Evolutionary conservation across 768 basidiomycete species (phyloP).

Genomic region (Pleurotus djamor): DNA sequence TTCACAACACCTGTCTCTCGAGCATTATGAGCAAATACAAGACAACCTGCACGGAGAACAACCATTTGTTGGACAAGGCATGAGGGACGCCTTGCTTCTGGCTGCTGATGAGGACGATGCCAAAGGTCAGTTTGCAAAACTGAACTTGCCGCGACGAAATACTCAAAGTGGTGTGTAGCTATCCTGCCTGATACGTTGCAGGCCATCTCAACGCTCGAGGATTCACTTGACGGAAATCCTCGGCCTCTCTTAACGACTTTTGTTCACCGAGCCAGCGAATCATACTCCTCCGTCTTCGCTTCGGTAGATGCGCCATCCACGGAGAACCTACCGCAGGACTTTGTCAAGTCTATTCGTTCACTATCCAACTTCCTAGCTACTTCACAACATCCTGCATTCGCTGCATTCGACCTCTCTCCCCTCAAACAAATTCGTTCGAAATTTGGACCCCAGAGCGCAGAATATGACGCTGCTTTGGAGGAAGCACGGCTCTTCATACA

Average conservation of each 20-base stretch:
- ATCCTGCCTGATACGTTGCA: conserved; percentile 52
- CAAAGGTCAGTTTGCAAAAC: conserved; percentile 33
- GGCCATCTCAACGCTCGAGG: conserved; percentile 43
- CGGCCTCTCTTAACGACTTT: conserved; percentile 54
- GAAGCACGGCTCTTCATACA: conserved; percentile 49
- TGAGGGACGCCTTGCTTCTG: conserved; percentile 48
- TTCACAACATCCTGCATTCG: conserved; percentile 50
- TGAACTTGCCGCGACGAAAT: no score
- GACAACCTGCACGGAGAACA: conserved; percentile 29
- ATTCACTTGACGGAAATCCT: conserved; percentile 33
- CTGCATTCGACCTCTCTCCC: conserved; percentile 56
- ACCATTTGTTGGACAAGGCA: conserved; percentile 56
- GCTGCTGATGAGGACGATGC: conserved; percentile 55
- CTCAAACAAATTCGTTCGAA: conserved; percentile 44
- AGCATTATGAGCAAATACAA: conserved; percentile 50
- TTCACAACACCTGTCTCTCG: conserved; percentile 71
- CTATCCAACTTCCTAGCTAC: conserved; percentile 55
- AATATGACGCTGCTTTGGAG: conserved; percentile 45
- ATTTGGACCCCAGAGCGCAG: conserved; percentile 50
- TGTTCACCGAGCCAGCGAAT: conserved; percentile 53
- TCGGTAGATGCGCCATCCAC: conserved; percentile 8
- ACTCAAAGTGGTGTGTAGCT: conserved; percentile 29
- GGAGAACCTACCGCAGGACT: conserved; percentile 23
- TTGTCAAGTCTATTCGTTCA: conserved; percentile 39
- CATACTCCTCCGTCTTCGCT: conserved; percentile 54